These are phyloP conservation scores for Epichloe hybrida DNA, from an alignment of 2,329 filamentous ascomycete genomes.

Conservation along the genomic window DNA sequence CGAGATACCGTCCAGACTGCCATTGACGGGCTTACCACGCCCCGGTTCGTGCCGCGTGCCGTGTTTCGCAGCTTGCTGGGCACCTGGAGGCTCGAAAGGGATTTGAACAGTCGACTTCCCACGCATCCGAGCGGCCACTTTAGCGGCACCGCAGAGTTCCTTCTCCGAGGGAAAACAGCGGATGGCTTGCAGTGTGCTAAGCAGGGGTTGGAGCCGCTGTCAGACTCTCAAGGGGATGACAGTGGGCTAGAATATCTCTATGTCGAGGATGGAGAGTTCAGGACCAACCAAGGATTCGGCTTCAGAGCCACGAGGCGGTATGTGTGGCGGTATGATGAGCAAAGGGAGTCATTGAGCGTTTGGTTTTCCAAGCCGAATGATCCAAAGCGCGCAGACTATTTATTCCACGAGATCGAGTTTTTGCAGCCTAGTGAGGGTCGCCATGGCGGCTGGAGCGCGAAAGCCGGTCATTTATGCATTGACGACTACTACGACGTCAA, in stretches of 20 bases:
- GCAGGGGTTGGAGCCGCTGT: neutral
- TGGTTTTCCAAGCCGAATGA: conserved; percentile 62
- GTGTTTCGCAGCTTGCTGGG: conserved; percentile 61
- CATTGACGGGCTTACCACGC: conserved; percentile 26
- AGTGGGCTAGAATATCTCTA: conserved; percentile 51
- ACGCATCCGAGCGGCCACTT: conserved; percentile 52
- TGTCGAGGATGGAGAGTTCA: conserved; percentile 53
- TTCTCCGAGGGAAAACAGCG: conserved; percentile 44
- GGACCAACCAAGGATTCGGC: conserved; percentile 37
- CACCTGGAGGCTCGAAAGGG: conserved; percentile 49
- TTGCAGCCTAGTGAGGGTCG: conserved; percentile 19
- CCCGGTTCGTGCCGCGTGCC: conserved; percentile 46
- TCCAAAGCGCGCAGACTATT: conserved; percentile 48
- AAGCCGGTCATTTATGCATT: conserved; percentile 55
- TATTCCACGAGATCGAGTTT: conserved; percentile 66
- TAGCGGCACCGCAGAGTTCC: conserved; percentile 50
- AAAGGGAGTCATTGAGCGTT: conserved; percentile 46
- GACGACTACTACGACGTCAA: conserved; percentile 58
- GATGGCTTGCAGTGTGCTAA: conserved; percentile 31
- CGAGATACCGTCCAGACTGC: conserved; percentile 31
- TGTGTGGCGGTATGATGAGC: conserved; percentile 56
- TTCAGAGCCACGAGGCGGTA: conserved; percentile 55
- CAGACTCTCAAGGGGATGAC: conserved; percentile 14
- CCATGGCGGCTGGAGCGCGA: conserved; percentile 44
- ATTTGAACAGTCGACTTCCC: conserved; percentile 37